Base-by-base conservation (phyloP, 495 filamentous ascomycete species). In the Tuber brumale region DNA sequence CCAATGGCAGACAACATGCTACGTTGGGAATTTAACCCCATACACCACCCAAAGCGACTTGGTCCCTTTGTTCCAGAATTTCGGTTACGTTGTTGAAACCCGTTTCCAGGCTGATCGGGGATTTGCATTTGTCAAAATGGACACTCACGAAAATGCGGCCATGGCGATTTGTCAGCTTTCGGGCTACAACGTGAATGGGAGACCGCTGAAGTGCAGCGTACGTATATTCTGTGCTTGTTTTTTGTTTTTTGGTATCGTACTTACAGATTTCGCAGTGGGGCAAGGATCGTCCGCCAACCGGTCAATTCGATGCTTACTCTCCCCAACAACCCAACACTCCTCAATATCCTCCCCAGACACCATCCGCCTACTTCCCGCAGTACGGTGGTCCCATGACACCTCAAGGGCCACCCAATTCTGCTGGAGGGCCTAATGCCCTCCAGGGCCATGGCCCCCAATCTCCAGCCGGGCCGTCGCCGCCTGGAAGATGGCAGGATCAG, bases 101-200 rank as follows among this genome's bases (percentile, higher is more conserved):
- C 93, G 95, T 73, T 95, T 99, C 87, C 95, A 99, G 85, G 94
- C 95, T 72, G 96, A 99, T 84, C 92, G 96, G 74, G 95, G 95
- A 19, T 99, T 99, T 85, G 93, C 95, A 0, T 99, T 99, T 83
- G 92, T 99, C 85, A 99, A 99, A 88, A 97, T 99, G 95, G 95
- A 98, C 81, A 92, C 91, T 6, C 95, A 99, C 78, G 95, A 99
- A 84, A 97, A 98, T 85, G 95, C 95, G 14, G 94, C 95, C 23
- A 97, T 95, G 92, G 93, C 95, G 27, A 99, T 99, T 82, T 99
- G 95, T 85, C 95, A 97, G 81, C 86, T 99, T 75, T 97, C 92
- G 81, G 94, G 94, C 14, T 97, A 97, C 85, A 95, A 97, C 82
- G 95, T 99, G 80, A 97, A 99, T 81, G 95, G 95, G 42, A 92